phyloP scores from a whole-genome alignment of 176 grass and related monocot genomes.

The Hyparrhenia diplandra region DNA sequence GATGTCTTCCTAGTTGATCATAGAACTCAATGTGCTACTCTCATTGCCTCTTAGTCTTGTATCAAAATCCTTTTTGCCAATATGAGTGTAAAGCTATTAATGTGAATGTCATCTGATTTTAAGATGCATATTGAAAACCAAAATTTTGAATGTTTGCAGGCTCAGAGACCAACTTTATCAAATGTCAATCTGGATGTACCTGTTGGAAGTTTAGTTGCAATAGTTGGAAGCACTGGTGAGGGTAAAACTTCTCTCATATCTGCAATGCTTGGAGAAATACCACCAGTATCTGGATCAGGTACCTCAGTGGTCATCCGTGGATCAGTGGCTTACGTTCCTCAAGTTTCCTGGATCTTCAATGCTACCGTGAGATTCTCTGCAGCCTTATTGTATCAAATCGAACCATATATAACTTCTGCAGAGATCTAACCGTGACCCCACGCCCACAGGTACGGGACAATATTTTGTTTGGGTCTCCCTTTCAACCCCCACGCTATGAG shows the following conservation, averaged over 20 bases:
- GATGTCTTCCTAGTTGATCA: background rate
- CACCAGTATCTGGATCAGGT: conserved; percentile 60
- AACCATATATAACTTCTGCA: conserved; percentile 7
- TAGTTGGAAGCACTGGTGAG: conserved; percentile 98
- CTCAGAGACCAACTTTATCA: conserved; percentile 79
- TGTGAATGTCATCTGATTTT: background rate
- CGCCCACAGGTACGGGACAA: conserved; percentile 85
- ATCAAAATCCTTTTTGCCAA: conserved; percentile 16
- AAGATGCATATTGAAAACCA: conserved; percentile 5
- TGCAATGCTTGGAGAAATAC: conserved; percentile 96
- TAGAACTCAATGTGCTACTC: background rate
- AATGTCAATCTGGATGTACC: conserved; percentile 94
- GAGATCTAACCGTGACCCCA: conserved; percentile 4
- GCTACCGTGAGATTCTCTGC: conserved; percentile 71
- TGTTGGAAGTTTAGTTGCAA: conserved; percentile 82
- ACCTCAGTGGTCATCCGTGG: conserved; percentile 69
- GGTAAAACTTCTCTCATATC: conserved; percentile 99
- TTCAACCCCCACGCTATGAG: conserved; percentile 66
- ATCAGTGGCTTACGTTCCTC: conserved; percentile 95
- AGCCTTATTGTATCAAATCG: background rate
- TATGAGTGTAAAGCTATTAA: background rate
- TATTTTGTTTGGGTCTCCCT: conserved; percentile 94
- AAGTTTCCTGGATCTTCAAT: conserved; percentile 99
- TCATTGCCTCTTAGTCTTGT: background rate
- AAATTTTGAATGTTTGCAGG: conserved; percentile 42